A percentile compares a stretch with the other conserved stretches of the same genome.
Conservation (phyloP, 768 basidiomycete species). For the Coprinopsis cinerea region DNA sequence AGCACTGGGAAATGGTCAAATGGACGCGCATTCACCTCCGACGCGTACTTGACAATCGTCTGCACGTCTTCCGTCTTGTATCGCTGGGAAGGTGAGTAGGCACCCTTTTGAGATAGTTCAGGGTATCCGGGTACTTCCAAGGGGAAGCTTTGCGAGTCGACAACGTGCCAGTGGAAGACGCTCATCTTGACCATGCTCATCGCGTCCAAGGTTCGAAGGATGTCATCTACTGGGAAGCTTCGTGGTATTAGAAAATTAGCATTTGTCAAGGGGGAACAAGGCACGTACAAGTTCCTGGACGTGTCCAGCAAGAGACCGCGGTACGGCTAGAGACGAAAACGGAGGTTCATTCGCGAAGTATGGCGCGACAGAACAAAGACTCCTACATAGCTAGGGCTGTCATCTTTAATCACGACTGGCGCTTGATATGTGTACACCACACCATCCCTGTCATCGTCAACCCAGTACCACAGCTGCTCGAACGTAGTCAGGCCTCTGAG, state of each 20-base stretch:
- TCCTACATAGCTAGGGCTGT: constrained; percentile 62
- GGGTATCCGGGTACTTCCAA: constrained; percentile 55
- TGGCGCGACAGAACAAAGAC: background rate
- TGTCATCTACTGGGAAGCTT: constrained; percentile 61
- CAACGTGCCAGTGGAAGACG: constrained; percentile 78
- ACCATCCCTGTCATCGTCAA: constrained; percentile 40
- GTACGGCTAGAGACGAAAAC: constrained; percentile 42
- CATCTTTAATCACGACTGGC: constrained; percentile 50
- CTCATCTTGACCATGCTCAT: constrained; percentile 79
- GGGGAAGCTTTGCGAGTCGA: constrained; percentile 78
- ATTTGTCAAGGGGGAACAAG: background rate
- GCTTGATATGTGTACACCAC: constrained; percentile 48
- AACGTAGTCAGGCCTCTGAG: constrained; percentile 76
- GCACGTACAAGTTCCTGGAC: constrained; percentile 61
- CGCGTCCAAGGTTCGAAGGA: constrained; percentile 64
- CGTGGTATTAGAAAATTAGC: background rate
- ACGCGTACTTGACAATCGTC: constrained; percentile 60
- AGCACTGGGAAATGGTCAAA: constrained; percentile 26
- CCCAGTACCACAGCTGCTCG: constrained; percentile 62
- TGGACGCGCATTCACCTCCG: constrained; percentile 36
- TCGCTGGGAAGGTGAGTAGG: constrained; percentile 51
- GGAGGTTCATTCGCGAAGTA: background rate
- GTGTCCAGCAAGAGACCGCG: constrained; percentile 82
- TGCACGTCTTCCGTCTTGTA: constrained; percentile 54
- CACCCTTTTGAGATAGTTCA: constrained; percentile 56